These are phyloP conservation scores for Pluteus cervinus DNA, from an alignment of 768 basidiomycete genomes.

Conservation along the genomic window DNA sequence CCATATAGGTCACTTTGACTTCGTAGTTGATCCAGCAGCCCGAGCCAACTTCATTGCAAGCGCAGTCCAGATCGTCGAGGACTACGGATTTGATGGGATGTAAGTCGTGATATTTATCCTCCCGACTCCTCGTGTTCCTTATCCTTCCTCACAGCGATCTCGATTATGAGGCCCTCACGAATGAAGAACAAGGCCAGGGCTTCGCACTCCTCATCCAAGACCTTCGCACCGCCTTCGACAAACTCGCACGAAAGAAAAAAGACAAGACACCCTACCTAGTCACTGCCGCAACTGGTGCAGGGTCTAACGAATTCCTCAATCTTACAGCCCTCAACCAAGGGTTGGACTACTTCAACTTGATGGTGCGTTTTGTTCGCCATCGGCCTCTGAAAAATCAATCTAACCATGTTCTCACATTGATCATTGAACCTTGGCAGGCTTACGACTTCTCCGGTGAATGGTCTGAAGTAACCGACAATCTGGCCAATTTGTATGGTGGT, in stretches of 20 bases:
- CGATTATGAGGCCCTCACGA: slow-evolving; percentile 75
- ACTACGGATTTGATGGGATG: slow-evolving; percentile 82
- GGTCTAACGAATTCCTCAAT: slow-evolving; percentile 49
- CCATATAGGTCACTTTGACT: slow-evolving; percentile 52
- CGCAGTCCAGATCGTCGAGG: slow-evolving; percentile 59
- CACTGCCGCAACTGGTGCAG: slow-evolving; percentile 61
- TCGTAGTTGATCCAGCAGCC: slow-evolving; percentile 44
- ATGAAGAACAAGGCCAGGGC: slow-evolving; percentile 51
- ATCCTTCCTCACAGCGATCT: slow-evolving; percentile 40
- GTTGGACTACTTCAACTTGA: slow-evolving; percentile 75
- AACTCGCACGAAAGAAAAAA: slow-evolving; percentile 51
- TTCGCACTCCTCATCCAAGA: slow-evolving; percentile 60
- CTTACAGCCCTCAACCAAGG: slow-evolving; percentile 60
- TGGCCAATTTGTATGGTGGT: slow-evolving; percentile 67
- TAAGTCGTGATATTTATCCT: slow-evolving; percentile 20
- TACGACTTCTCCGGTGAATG: slow-evolving; percentile 79
- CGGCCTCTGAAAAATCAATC: too few species aligned
- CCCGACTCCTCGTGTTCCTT: not conserved
- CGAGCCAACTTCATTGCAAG: slow-evolving; percentile 53
- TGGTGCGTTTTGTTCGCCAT: too few species aligned
- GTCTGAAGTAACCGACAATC: slow-evolving; percentile 48
- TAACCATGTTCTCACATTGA: not conserved
- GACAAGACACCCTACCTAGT: slow-evolving; percentile 55
- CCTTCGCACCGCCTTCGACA: slow-evolving; percentile 56
- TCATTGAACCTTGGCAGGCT: slow-evolving; percentile 30